These are phyloP conservation scores for Kodamaea restingae DNA, from an alignment of 805 yeast species.

Conservation along the genomic window DNA sequence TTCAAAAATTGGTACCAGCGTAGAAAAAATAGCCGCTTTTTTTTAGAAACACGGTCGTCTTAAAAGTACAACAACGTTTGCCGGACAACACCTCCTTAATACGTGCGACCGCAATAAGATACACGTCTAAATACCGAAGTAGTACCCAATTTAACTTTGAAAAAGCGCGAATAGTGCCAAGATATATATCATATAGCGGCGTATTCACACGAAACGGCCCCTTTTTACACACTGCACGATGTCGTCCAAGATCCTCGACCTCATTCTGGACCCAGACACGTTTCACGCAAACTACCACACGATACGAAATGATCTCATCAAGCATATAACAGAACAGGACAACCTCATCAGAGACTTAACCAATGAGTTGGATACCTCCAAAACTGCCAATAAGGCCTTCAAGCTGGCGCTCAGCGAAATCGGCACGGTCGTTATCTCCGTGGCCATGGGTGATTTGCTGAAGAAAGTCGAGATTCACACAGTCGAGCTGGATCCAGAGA, in stretches of 20 bases:
- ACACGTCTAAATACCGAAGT: too few relatives aligned
- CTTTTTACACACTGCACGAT: constrained; percentile 12
- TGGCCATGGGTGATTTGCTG: constrained; percentile 83
- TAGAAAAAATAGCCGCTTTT: not conserved
- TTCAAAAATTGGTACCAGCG: not conserved
- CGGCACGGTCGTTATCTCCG: constrained; percentile 83
- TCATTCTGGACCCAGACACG: constrained; percentile 38
- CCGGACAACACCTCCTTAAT: not conserved
- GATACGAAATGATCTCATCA: constrained; percentile 29
- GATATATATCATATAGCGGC: too few relatives aligned
- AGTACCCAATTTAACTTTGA: too few relatives aligned
- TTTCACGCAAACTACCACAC: constrained; percentile 24
- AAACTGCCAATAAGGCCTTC: constrained; percentile 62
- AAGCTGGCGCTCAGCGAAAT: constrained; percentile 71
- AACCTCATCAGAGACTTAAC: constrained; percentile 21
- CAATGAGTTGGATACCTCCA: constrained; percentile 32
- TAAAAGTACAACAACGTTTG: not conserved
- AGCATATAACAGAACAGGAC: constrained; percentile 30
- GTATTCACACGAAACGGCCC: not conserved
- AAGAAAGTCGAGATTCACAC: constrained; percentile 74
- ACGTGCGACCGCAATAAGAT: not conserved
- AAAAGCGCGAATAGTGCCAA: too few relatives aligned
- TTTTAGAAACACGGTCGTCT: not conserved
- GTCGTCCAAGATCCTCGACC: constrained; percentile 33
- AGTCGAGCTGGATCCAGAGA: constrained; percentile 73